Evolutionary conservation across 2,329 filamentous ascomycete genomes (phyloP), one percentile per base, ranked within the genome.

Genomic region (Emergomyces pasteurianus): DNA sequence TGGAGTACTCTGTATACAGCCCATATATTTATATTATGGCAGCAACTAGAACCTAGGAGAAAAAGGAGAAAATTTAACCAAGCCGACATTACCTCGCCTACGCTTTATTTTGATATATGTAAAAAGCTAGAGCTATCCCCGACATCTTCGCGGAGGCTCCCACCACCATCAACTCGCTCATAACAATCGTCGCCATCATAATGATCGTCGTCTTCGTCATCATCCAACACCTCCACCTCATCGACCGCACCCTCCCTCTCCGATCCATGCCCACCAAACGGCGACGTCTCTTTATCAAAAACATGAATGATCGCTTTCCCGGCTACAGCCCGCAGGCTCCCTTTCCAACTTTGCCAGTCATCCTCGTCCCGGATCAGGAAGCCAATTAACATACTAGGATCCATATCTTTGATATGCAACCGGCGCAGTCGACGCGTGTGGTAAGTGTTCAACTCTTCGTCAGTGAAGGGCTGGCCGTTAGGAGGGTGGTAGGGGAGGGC

Each of bases 311-410:
- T 89, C 7, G 86, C 81, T 73, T 95, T 96, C 26, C 89, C 89
- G 9, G 88, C 85, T 66, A 88, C 83, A 66, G 84, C 84, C 10
- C 46, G 58, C 2, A 95, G 81, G n/a, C 84, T 82, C 62, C 83
- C 79, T 69, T 89, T 87, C 92, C 92, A 97, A 59, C 84, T 82
- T 46, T 81, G 77, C 87, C 92, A 97, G 66, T 99, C 94, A 50
- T 86, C 81, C 67, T 92, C 86, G 61, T 89, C 84, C 47, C 81
- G 83, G 63, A 99, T 91, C 42, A 99, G 77, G 69, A 97, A 97
- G 4, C 90, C 92, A 65, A 99, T 89, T 49, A 99, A 78, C 94
- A 99, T 99, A 70, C 91, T 96, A 0, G 94, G 94, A 69, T 99
- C 94, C 89, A 99, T 94, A 70, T 97, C 92, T 62, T 86, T 85